These are phyloP conservation scores for Tricholomella constricta DNA, from an alignment of 768 basidiomycete genomes.

Conservation along the genomic window DNA sequence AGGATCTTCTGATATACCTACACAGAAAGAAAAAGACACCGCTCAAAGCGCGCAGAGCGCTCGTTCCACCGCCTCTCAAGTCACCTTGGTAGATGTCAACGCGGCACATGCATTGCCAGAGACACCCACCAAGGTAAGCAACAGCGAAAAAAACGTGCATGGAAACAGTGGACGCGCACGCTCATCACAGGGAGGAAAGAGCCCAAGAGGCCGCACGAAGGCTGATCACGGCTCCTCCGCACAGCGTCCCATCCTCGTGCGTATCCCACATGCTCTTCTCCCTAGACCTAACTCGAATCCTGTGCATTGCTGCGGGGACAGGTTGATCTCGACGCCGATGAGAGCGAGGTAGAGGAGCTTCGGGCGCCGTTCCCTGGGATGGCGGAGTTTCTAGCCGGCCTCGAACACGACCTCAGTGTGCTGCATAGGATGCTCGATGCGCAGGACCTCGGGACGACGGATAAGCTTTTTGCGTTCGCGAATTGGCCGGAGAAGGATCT, in stretches of 20 bases:
- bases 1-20: no score
- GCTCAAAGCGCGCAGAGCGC: no score
- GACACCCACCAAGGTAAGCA: no score
- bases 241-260: not conserved
- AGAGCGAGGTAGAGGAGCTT: not conserved
- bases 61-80: no score
- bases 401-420: slow-evolving; percentile 8
- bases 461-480: slow-evolving; percentile 10
- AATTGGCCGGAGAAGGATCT: slow-evolving; percentile 10
- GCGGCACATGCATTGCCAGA: no score
- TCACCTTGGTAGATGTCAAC: no score
- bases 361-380: not conserved
- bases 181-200: no score
- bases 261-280: not conserved
- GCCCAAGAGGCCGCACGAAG: no score
- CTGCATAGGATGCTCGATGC: not conserved
- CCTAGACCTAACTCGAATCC: not conserved
- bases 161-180: no score
- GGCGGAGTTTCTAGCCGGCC: not conserved
- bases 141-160: no score
- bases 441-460: slow-evolving; percentile 6
- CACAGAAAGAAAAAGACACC: no score
- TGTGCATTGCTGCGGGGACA: not conserved
- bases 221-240: not conserved
- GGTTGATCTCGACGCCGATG: not conserved